Base-by-base conservation (phyloP, 108 stramenopile species). In the Fragilariopsis cylindrus region DNA sequence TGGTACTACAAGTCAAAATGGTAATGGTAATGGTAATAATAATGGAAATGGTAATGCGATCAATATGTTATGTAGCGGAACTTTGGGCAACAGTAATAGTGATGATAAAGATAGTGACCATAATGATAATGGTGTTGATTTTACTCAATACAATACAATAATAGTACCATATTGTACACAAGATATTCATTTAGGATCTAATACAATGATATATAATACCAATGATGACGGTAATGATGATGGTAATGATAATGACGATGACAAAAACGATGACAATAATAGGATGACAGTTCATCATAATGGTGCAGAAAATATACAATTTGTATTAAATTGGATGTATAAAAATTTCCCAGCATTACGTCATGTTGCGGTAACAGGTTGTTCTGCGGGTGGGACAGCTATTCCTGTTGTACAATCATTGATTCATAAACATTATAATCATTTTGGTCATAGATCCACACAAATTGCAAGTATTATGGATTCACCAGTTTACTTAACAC, bases 141-240 rank as follows among this genome's bases (percentile, higher is more conserved):
- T 87, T 60, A 65, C 76, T 15, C 69, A 73, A 15, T 87, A 87
- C 71, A 82, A 76, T 47, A 65, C 78, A 15, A 54, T 84, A 0
- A 60, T 82, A 6, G 53, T 87, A 4, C 86, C 86, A 1, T 87
- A 87, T 63, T 87, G 86, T 50, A 81, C 82, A 4, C 85, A 86
- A 69, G 85, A 86, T 70, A 73, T 83, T 52, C 80, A 83, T 55
- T 44, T 81, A 21, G 85, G 85, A 42, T 66, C 48, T 43, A 68
- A 74, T 5, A 70, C 69, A 3, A 46, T 70, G n/a, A 45, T 48
- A 18, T 79, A 79, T 46, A 48, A 48, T 16, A 78, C 80, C 48
- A 69, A 48, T 45, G 21, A 60, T 30, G 43, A 53, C 52, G 21
- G 21, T 18, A 18, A 16, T 9, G 21, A 60, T 18, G 58, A 60